Percentiles rank a stretch among this genome's conserved stretches.
phyloP scores from a whole-genome alignment of 2,329 filamentous ascomycete genomes.

The Aureobasidium subglaciale region DNA sequence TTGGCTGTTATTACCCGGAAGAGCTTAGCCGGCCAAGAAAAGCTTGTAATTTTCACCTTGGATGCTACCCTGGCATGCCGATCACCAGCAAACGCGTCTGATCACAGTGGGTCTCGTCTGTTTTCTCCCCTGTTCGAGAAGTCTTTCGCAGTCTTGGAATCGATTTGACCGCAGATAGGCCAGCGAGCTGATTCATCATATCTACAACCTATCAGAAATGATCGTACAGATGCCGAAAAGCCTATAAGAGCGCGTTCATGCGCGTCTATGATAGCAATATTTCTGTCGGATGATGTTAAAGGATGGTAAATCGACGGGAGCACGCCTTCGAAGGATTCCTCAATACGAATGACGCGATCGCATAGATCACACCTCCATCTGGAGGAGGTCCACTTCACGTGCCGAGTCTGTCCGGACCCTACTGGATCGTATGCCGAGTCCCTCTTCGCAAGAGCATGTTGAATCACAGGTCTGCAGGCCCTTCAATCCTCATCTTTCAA shows the following conservation, averaged over 20 bases:
- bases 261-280: neutral
- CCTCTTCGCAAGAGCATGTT: too few relatives aligned
- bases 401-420: neutral
- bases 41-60: conserved; percentile 8
- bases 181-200: neutral
- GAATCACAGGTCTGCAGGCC: conserved; percentile 2
- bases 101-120: neutral
- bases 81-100: neutral
- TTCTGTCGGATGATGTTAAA: neutral
- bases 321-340: neutral
- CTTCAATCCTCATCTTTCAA: too few relatives aligned
- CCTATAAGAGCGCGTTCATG: neutral
- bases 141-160: neutral
- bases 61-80: conserved; percentile 8
- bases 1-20: neutral
- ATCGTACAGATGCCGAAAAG: neutral
- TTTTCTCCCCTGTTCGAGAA: neutral
- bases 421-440: too few relatives aligned
- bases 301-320: neutral
- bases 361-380: neutral
- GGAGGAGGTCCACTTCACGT: neutral
- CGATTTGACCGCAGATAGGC: conserved; percentile 2
- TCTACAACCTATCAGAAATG: neutral
- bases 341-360: conserved; percentile 9
- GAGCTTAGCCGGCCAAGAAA: neutral